Evolutionary conservation across 352 stramenopile species (phyloP).

Genomic region (Phytophthora colocasiae): DNA sequence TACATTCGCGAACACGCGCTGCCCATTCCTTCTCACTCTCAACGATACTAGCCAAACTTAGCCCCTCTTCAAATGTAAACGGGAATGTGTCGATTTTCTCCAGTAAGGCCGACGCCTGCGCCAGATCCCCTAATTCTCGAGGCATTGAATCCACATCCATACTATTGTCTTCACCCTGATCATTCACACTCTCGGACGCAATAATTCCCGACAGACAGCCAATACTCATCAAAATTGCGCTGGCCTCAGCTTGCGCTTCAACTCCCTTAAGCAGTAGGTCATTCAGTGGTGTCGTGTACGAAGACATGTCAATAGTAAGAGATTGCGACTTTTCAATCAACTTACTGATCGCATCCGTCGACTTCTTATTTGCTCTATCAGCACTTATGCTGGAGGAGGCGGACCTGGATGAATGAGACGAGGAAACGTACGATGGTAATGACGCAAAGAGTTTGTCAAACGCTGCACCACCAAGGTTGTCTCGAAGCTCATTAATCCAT

Average conservation of each 20-base stretch:
- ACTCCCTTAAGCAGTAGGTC: constrained; percentile 62
- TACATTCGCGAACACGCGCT: constrained; percentile 70
- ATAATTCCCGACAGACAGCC: constrained; percentile 41
- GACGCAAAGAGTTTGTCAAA: constrained; percentile 76
- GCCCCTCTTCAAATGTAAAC: constrained; percentile 77
- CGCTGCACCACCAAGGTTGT: constrained; percentile 58
- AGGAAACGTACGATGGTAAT: constrained; percentile 35
- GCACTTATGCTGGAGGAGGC: constrained; percentile 22
- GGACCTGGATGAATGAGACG: constrained; percentile 33
- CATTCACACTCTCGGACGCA: constrained; percentile 5
- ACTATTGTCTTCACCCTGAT: constrained; percentile 8
- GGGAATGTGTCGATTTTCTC: constrained; percentile 75
- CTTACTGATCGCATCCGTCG: constrained; percentile 68
- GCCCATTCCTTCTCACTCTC: constrained; percentile 70
- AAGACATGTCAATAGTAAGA: constrained; percentile 69
- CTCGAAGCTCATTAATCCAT: constrained; percentile 82
- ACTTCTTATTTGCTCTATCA: constrained; percentile 67
- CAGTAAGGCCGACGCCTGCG: constrained; percentile 58
- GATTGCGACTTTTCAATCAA: constrained; percentile 70
- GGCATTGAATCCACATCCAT: constrained; percentile 35
- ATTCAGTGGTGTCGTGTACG: constrained; percentile 65
- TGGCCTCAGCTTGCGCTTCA: constrained; percentile 56
- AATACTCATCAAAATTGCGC: constrained; percentile 63
- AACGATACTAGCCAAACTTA: constrained; percentile 64
- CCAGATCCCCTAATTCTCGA: constrained; percentile 50